phyloP scores from a whole-genome alignment of 179 eudicot species.

The Heliamphora ciliata region DNA sequence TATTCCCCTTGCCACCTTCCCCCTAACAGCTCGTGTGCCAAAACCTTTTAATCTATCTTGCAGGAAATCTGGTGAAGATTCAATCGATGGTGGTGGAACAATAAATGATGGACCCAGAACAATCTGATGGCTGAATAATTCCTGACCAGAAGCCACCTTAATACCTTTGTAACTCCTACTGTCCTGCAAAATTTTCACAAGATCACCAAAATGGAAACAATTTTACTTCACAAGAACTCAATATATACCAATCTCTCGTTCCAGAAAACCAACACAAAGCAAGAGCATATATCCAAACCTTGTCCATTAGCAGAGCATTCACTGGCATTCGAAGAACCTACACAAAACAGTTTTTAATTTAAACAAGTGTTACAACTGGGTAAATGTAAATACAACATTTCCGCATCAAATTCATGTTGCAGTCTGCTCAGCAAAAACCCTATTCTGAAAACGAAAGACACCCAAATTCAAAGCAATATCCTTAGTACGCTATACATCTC shows the following conservation, averaged over 20 bases:
- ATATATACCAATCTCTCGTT: neutral
- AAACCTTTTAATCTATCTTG: conserved; percentile 27
- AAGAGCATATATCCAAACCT: conserved; percentile 37
- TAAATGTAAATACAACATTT: conserved; percentile 5
- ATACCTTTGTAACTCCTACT: conserved; percentile 59
- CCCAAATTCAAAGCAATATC: conserved; percentile 6
- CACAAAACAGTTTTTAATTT: conserved; percentile 3
- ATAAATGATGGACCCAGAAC: conserved; percentile 53
- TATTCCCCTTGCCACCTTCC: conserved; percentile 76
- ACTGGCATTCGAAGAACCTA: conserved; percentile 90
- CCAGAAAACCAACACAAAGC: neutral
- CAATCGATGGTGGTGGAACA: conserved; percentile 32
- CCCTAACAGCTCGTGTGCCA: conserved; percentile 19
- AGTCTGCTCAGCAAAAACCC: neutral
- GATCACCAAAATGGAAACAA: conserved; percentile 12
- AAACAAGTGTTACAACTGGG: neutral
- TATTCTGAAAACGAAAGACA: conserved; percentile 12
- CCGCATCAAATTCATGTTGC: neutral
- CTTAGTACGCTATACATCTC: too few relatives aligned
- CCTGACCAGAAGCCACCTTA: conserved; percentile 74
- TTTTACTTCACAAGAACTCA: neutral
- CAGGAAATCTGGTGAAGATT: conserved; percentile 23
- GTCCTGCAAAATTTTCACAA: conserved; percentile 36
- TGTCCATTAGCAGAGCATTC: conserved; percentile 47
- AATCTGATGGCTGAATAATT: conserved; percentile 64